phyloP scores from a whole-genome alignment of 179 eudicot species.

The Sideroxylon spinosum region DNA sequence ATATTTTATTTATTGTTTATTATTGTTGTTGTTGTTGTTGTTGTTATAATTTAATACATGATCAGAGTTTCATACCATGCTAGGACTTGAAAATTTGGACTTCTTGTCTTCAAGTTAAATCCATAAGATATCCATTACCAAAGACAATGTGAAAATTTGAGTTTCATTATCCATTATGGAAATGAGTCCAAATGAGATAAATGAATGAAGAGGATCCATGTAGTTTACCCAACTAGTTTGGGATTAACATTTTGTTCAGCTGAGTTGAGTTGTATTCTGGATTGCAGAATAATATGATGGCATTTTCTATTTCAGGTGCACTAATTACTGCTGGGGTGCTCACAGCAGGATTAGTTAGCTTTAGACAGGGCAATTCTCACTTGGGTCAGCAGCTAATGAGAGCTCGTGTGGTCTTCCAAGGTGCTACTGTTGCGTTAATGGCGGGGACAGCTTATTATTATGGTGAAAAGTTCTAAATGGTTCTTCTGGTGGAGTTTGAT shows the following conservation, averaged over 20 bases:
- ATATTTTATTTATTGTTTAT: no score
- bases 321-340: slow-evolving; percentile 86
- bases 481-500: not conserved
- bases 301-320: slow-evolving; percentile 55
- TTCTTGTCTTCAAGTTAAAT: not conserved
- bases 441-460: slow-evolving; percentile 73
- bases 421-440: slow-evolving; percentile 87
- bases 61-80: not conserved
- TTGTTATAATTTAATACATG: not conserved
- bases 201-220: no score
- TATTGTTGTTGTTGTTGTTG: no score
- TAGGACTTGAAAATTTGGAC: not conserved
- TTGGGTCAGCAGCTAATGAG: slow-evolving; percentile 89
- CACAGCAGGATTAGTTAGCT: slow-evolving; percentile 81
- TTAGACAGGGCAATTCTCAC: slow-evolving; percentile 70
- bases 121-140: not conserved
- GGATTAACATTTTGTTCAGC: no score
- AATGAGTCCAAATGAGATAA: no score
- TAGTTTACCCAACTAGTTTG: no score
- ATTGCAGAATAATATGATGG: not conserved
- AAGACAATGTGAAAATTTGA: slow-evolving; percentile 1
- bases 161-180: no score
- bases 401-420: slow-evolving; percentile 88
- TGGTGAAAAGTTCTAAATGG: slow-evolving; percentile 50
- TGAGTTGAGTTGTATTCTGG: not conserved